Evolutionary conservation across 2,329 filamentous ascomycete genomes (phyloP).

Genomic region (Lithohypha guttulata): DNA sequence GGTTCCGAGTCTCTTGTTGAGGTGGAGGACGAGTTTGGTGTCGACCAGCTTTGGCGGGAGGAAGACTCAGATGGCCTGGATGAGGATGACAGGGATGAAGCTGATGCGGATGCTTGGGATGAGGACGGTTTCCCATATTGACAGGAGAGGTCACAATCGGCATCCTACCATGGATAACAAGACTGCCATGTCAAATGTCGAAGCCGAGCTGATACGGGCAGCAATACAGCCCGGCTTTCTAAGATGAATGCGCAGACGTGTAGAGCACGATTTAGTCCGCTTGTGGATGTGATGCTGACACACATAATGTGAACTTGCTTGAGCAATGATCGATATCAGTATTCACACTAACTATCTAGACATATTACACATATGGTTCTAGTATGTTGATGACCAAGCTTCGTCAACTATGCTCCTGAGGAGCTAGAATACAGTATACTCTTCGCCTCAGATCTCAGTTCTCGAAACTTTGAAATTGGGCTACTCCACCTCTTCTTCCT

Average conservation of each 20-base stretch:
- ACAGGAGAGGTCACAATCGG: no score
- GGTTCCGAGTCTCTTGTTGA: no score
- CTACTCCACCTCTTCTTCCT: constrained; percentile 22
- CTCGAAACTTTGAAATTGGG: constrained; percentile 21
- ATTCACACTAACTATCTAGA: background rate
- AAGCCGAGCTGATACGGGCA: no score
- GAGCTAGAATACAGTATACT: constrained; percentile 10
- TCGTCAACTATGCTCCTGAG: background rate
- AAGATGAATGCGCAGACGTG: background rate
- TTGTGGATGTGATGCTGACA: background rate
- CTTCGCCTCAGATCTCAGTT: constrained; percentile 20
- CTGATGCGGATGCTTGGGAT: background rate
- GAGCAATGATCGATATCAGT: background rate
- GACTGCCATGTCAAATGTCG: no score
- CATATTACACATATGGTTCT: no score
- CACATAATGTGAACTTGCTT: background rate
- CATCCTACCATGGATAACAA: no score
- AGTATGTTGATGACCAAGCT: no score
- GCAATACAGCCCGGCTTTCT: no score
- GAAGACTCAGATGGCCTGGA: background rate
- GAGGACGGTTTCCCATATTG: no score
- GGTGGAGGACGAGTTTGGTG: background rate
- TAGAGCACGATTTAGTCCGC: background rate
- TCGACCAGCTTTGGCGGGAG: no score
- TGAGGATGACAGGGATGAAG: background rate